These are phyloP conservation scores for Penicillium sp. DNA, from an alignment of 2,329 filamentous ascomycete genomes.

Conservation along the genomic window DNA sequence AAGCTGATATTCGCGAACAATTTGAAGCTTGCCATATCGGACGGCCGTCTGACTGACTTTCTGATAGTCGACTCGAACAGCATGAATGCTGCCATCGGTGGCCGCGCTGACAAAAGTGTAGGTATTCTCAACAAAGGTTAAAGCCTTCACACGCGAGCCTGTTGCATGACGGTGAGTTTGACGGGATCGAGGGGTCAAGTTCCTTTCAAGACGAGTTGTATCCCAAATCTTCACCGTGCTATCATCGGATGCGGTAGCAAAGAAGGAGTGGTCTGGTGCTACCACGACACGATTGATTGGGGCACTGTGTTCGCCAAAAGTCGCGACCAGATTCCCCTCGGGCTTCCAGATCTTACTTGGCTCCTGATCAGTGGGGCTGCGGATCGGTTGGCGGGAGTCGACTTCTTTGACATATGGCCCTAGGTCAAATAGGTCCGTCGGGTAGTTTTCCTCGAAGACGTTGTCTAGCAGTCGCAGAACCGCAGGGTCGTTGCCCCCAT, in stretches of 20 bases:
- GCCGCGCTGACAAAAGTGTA: slow-evolving; percentile 91
- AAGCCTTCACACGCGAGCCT: slow-evolving; percentile 70
- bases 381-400: slow-evolving; percentile 54
- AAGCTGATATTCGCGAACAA: slow-evolving; percentile 79
- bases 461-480: slow-evolving; percentile 70
- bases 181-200: slow-evolving; percentile 81
- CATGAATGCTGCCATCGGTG: slow-evolving; percentile 84
- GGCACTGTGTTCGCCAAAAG: slow-evolving; percentile 82
- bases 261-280: slow-evolving; percentile 90
- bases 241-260: slow-evolving; percentile 90
- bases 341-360: slow-evolving; percentile 73
- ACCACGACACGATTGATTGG: slow-evolving; percentile 78
- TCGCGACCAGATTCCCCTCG: slow-evolving; percentile 77
- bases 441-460: slow-evolving; percentile 71
- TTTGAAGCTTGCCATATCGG: slow-evolving; percentile 74
- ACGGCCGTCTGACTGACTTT: slow-evolving; percentile 55
- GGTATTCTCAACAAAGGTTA: slow-evolving; percentile 91
- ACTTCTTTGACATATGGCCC: slow-evolving; percentile 77
- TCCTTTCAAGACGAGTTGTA: slow-evolving; percentile 81
- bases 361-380: slow-evolving; percentile 54
- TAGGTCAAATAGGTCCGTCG: slow-evolving; percentile 62
- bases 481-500: slow-evolving; percentile 71
- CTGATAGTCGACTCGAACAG: slow-evolving; percentile 75
- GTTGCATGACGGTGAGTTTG: slow-evolving; percentile 77
- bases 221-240: slow-evolving; percentile 93